These are phyloP conservation scores for Obba rivulosa DNA, from an alignment of 768 basidiomycete genomes.

Conservation along the genomic window DNA sequence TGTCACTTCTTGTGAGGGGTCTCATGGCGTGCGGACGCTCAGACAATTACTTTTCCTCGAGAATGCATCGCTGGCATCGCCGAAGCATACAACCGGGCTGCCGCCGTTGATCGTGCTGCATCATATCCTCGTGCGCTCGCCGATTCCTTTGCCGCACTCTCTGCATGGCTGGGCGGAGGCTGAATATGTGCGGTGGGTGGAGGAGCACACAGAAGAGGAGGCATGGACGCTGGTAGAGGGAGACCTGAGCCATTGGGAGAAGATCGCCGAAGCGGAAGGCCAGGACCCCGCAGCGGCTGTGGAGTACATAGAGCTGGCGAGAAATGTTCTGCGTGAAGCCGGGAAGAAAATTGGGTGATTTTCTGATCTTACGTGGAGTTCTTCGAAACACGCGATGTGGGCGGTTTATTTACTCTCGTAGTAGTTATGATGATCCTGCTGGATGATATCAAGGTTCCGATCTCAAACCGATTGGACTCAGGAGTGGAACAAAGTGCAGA, in stretches of 20 bases:
- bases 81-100: conserved; percentile 67
- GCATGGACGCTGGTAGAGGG: conserved; percentile 76
- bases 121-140: conserved; percentile 86
- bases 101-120: conserved; percentile 86
- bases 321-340: conserved; percentile 54
- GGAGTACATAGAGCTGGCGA: conserved; percentile 66
- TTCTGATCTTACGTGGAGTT: no score
- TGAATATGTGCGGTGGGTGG: conserved; percentile 95
- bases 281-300: conserved; percentile 38
- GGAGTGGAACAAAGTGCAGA: no score
- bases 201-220: conserved; percentile 83
- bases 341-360: no score
- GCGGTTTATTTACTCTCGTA: no score
- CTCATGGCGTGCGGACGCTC: not conserved
- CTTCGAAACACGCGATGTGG: no score
- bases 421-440: no score
- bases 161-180: conserved; percentile 92
- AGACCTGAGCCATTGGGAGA: conserved; percentile 76
- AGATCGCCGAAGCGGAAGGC: conserved; percentile 54
- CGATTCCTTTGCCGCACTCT: conserved; percentile 79
- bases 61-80: conserved; percentile 58
- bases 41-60: conserved; percentile 91
- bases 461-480: no score
- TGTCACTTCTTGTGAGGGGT: not conserved
- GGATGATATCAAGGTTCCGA: no score